Conservation (phyloP, 345 rosid genomes). For the Psidium friedrichsthalianum region DNA sequence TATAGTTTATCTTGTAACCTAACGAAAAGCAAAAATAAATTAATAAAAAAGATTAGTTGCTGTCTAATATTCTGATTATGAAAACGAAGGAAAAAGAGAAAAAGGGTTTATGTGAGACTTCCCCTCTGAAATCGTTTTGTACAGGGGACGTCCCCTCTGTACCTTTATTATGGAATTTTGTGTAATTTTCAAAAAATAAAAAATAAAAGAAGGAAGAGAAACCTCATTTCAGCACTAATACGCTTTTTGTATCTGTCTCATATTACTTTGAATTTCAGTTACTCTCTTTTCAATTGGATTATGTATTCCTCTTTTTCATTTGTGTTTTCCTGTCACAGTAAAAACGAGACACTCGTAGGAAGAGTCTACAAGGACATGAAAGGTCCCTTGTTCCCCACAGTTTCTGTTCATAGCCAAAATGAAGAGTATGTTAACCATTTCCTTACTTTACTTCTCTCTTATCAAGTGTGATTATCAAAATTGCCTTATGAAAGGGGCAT, state of each 20-base stretch:
- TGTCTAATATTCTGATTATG: background rate
- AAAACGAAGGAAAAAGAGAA: background rate
- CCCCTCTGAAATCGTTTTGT: background rate
- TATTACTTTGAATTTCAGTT: background rate
- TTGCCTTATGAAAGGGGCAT: background rate
- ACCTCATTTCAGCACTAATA: background rate
- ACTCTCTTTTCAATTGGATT: background rate
- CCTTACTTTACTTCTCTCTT: background rate
- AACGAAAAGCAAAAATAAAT: background rate
- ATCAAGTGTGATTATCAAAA: background rate
- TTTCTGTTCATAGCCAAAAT: slow-evolving; percentile 91
- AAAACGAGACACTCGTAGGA: slow-evolving; percentile 71
- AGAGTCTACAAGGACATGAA: slow-evolving; percentile 51
- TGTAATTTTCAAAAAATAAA: background rate
- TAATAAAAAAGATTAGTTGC: background rate
- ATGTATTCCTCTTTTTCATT: background rate
- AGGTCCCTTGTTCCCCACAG: slow-evolving; percentile 73
- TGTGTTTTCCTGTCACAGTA: slow-evolving; percentile 37
- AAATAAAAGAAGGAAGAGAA: background rate
- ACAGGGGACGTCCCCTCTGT: background rate
- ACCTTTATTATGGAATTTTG: background rate
- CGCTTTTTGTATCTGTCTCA: background rate
- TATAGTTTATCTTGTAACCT: background rate
- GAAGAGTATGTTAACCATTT: slow-evolving; percentile 68
- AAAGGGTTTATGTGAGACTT: background rate